These are phyloP conservation scores for Teunomyces funiuensis DNA, from an alignment of 805 yeast species.

Conservation along the genomic window DNA sequence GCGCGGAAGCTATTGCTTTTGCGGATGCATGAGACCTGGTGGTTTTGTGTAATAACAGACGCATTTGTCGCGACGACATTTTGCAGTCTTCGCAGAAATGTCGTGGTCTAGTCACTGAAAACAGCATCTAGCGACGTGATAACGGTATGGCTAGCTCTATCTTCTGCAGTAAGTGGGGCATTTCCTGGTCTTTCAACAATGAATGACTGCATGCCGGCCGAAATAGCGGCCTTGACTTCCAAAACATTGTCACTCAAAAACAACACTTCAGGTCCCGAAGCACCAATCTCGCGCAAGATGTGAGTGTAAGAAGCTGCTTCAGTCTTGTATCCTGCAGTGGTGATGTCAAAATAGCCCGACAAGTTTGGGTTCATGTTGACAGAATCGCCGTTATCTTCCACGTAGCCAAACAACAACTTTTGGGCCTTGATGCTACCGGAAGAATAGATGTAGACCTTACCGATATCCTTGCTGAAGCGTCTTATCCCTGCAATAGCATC, in stretches of 20 bases:
- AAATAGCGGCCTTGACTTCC: slow-evolving; percentile 75
- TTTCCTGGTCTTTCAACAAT: slow-evolving; percentile 80
- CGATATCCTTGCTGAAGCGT: slow-evolving; percentile 27
- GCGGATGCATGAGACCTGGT: too few species aligned
- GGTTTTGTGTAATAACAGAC: too few species aligned
- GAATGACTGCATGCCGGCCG: slow-evolving; percentile 57
- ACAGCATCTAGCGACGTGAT: background rate
- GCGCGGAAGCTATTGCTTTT: too few species aligned
- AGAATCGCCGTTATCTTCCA: slow-evolving; percentile 36
- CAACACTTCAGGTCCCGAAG: slow-evolving; percentile 37
- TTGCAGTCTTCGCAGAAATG: too few species aligned
- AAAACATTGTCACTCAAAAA: slow-evolving; percentile 79
- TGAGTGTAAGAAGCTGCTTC: slow-evolving; percentile 55
- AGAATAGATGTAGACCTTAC: slow-evolving; percentile 69
- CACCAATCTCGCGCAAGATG: slow-evolving; percentile 48
- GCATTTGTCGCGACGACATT: too few species aligned
- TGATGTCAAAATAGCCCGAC: slow-evolving; percentile 81
- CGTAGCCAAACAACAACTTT: slow-evolving; percentile 69
- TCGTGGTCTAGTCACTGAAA: background rate
- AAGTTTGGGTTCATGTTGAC: slow-evolving; percentile 48
- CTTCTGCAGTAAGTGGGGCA: slow-evolving; percentile 43
- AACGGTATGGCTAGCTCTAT: slow-evolving; percentile 12
- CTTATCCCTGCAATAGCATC: slow-evolving; percentile 67
- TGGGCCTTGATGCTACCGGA: slow-evolving; percentile 91
- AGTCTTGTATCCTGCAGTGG: slow-evolving; percentile 74